phyloP scores from a whole-genome alignment of 2,329 filamentous ascomycete genomes.

The Colletotrichum sp. region DNA sequence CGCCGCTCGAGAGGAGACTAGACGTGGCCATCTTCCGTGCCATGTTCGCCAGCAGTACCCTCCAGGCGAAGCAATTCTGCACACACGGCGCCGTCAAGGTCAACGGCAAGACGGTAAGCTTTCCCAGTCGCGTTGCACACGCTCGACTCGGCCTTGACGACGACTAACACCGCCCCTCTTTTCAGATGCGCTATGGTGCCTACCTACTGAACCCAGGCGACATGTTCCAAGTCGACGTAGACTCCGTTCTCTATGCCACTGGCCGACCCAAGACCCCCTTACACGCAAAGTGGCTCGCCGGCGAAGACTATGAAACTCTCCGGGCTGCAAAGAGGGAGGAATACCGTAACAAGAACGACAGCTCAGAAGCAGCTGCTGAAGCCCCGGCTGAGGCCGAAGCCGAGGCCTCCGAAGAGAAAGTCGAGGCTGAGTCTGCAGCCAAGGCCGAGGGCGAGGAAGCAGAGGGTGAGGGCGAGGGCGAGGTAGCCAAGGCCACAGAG shows the following conservation, averaged over 20 bases:
- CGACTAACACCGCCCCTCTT: not conserved
- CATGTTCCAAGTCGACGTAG: conserved; percentile 94
- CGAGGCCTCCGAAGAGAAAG: not conserved
- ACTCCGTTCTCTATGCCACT: conserved; percentile 87
- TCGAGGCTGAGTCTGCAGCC: conserved; percentile 4
- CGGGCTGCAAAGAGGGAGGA: conserved; percentile 29
- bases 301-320: conserved; percentile 29
- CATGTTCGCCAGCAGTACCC: conserved; percentile 89
- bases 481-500: conserved; percentile 22
- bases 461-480: conserved; percentile 22
- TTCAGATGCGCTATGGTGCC: conserved; percentile 86
- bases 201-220: conserved; percentile 97
- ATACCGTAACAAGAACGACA: not conserved
- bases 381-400: not conserved
- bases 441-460: conserved; percentile 24
- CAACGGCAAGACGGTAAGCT: conserved; percentile 87
- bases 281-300: conserved; percentile 15
- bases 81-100: conserved; percentile 93
- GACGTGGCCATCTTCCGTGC: conserved; percentile 95
- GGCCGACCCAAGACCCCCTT: conserved; percentile 68
- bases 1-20: conserved; percentile 86
- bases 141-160: not conserved
- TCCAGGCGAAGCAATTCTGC: conserved; percentile 93
- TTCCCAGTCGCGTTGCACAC: not conserved
- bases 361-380: not conserved